A percentile compares a stretch with the other conserved stretches of the same genome.
Evolutionary conservation across 306 rosid genomes (phyloP).

Genomic region (Arachis stenosperma): DNA sequence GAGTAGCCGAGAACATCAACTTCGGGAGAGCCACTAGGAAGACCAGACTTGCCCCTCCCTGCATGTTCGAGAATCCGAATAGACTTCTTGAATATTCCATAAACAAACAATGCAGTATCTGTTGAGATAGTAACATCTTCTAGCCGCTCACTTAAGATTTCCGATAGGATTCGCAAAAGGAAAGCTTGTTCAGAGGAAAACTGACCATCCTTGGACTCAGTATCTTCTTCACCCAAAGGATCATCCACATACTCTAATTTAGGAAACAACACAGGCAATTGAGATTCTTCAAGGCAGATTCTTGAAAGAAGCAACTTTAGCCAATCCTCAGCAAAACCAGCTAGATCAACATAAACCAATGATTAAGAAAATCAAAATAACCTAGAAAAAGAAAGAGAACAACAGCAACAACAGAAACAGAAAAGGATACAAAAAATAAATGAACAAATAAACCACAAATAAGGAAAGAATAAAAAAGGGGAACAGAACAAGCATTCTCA

Average conservation of each 20-base stretch:
- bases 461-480: background rate
- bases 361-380: background rate
- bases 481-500: background rate
- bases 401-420: background rate
- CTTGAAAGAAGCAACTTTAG: constrained; percentile 72
- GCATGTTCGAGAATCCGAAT: constrained; percentile 39
- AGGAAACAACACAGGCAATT: constrained; percentile 52
- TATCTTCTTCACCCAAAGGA: constrained; percentile 40
- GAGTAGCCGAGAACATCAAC: constrained; percentile 77
- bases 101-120: constrained; percentile 55
- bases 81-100: constrained; percentile 65
- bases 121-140: constrained; percentile 44
- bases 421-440: constrained; percentile 1
- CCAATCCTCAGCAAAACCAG: constrained; percentile 78
- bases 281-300: constrained; percentile 63
- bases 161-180: constrained; percentile 57
- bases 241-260: constrained; percentile 36
- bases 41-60: constrained; percentile 48
- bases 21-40: constrained; percentile 61
- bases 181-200: constrained; percentile 60
- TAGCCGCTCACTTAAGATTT: constrained; percentile 56
- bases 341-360: constrained; percentile 43
- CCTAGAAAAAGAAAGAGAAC: background rate
- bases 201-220: constrained; percentile 16
- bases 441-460: background rate